Conservation (phyloP, 2,329 filamentous ascomycete genomes). For the Orbilia quercus region DNA sequence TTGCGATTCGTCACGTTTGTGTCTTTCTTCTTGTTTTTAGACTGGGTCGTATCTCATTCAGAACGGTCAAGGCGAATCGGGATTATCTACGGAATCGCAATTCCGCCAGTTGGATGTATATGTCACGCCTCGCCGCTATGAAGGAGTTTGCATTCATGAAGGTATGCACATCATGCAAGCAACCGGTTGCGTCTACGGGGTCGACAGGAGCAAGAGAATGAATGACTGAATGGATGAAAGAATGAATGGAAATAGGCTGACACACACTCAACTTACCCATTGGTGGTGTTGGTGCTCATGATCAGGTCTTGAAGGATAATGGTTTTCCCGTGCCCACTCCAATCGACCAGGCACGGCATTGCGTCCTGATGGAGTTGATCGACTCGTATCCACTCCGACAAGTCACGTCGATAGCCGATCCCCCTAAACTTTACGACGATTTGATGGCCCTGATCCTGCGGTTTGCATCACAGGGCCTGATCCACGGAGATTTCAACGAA, state of each 20-base stretch:
- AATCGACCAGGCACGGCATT: constrained; percentile 89
- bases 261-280: too few species aligned
- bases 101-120: constrained; percentile 96
- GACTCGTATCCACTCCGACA: constrained; percentile 92
- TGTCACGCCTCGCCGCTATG: constrained; percentile 88
- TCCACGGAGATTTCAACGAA: constrained; percentile 98
- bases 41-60: constrained; percentile 93
- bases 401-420: constrained; percentile 83
- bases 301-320: constrained; percentile 74
- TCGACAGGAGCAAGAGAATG: constrained; percentile 2
- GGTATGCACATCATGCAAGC: constrained; percentile 62
- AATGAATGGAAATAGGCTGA: too few species aligned
- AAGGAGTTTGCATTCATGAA: constrained; percentile 97
- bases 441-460: constrained; percentile 86
- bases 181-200: constrained; percentile 27
- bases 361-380: constrained; percentile 93
- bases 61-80: constrained; percentile 92
- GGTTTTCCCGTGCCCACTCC: constrained; percentile 91
- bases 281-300: constrained; percentile 26
- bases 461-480: constrained; percentile 85
- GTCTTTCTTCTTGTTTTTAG: constrained; percentile 1
- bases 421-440: constrained; percentile 87
- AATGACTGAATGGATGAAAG: too few species aligned
- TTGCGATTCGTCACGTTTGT: constrained; percentile 1
- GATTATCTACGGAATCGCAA: constrained; percentile 88